Evolutionary conservation across 805 yeast genomes (phyloP), one percentile per base, ranked within the genome.

Genomic region (Spathaspora gorwiae): DNA sequence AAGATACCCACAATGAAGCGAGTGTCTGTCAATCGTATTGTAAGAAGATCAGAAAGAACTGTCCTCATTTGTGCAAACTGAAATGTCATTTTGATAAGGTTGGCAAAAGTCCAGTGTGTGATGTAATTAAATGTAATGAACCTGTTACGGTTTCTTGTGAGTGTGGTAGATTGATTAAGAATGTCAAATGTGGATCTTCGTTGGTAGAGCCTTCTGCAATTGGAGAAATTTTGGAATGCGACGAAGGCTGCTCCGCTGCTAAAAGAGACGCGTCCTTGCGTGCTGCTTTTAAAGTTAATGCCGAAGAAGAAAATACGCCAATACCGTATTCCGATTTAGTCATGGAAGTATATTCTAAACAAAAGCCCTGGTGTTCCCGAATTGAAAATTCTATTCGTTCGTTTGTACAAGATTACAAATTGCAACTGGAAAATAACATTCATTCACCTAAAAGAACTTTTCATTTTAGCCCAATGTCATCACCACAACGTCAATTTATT

Each of bases 401-500:
- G 10, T 78, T 88, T 47, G 71, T 82, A 38, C 60, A 62, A 14
- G 64, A 70, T 19, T 64, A 70, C 46, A 34, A 48, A 37, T 45
- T 47, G 29, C 49, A 51, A 29, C 42, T 51, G 11, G 59, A 58
- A 2, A 56, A 56, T 1, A 55, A 46, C 11, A 39, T 43, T 7
- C 46, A 46, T 11, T 14, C 49, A 3, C 57, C 62, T 4, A 58
- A 62, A 15, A 69, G 72, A 34, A 63, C 76, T 0, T 63, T 78
- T 52, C 81, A 81, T 57, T 87, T 90, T 64, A 81, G 81, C 13
- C 84, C 92, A 13, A 87, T 90, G 95, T 73, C 68, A 42, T 60
- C 71, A 11, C 76, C 80, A 5, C 92, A 87, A 60, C 70, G 97
- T 39, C 69, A 70, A 49, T 88, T 89, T 56, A 64, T 90, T 26